Conservation (phyloP, 2,329 filamentous ascomycete species). For the Trichophyton rubrum region DNA sequence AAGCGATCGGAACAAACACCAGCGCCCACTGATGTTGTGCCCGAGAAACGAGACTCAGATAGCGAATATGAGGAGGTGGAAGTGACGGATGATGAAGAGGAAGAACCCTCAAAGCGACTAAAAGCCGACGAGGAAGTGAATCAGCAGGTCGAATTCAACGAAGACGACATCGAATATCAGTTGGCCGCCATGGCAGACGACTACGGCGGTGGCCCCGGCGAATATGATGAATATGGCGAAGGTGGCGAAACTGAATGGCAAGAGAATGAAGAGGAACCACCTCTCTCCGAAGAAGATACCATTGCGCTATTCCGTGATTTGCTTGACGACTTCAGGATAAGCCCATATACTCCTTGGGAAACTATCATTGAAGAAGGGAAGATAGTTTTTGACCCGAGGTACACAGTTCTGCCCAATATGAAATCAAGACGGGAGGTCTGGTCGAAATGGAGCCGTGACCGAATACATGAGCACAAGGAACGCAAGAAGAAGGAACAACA, state of each 20-base stretch:
- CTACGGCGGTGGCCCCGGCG: slow-evolving; percentile 65
- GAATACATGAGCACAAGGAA: slow-evolving; percentile 60
- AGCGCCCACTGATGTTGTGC: slow-evolving; percentile 12
- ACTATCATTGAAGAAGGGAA: slow-evolving; percentile 70
- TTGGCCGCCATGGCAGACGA: slow-evolving; percentile 77
- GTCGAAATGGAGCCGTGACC: slow-evolving; percentile 69
- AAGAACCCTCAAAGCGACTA: slow-evolving; percentile 40
- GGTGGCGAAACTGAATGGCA: slow-evolving; percentile 38
- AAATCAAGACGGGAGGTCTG: slow-evolving; percentile 70
- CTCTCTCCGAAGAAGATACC: slow-evolving; percentile 63
- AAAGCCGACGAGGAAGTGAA: slow-evolving; percentile 40
- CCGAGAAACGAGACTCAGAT: slow-evolving; percentile 29
- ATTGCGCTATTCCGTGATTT: slow-evolving; percentile 71
- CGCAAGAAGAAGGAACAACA: slow-evolving; percentile 63
- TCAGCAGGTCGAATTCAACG: slow-evolving; percentile 63
- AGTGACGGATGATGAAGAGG: slow-evolving; percentile 48
- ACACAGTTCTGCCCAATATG: slow-evolving; percentile 71
- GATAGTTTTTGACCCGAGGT: slow-evolving; percentile 74
- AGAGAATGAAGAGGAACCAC: slow-evolving; percentile 56
- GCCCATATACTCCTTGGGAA: slow-evolving; percentile 85
- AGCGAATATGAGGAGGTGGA: slow-evolving; percentile 69
- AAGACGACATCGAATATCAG: slow-evolving; percentile 89
- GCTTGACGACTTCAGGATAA: slow-evolving; percentile 68
- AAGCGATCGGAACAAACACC: not conserved
- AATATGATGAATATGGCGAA: slow-evolving; percentile 65